Conservation (phyloP, 75 land plant genomes). For the Pinus taeda region DNA sequence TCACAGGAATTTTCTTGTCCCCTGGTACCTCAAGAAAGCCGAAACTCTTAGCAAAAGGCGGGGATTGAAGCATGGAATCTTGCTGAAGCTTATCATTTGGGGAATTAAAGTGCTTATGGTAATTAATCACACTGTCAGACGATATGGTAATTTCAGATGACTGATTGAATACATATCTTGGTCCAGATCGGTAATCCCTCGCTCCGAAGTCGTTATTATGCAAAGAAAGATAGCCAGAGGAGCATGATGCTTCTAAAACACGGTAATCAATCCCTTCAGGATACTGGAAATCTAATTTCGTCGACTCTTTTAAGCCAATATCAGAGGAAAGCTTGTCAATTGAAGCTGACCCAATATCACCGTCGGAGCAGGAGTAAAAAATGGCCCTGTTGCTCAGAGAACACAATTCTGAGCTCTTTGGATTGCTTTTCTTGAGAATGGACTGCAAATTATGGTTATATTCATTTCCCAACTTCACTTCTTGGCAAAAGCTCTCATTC, state of each 20-base stretch:
- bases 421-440: not conserved
- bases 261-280: not conserved
- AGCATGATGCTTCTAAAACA: not conserved
- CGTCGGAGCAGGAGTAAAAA: conserved; percentile 1
- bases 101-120: not conserved
- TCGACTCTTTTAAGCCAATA: not conserved
- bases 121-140: not conserved
- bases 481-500: not conserved
- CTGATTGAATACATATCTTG: not conserved
- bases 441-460: not conserved
- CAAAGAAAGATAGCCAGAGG: not conserved
- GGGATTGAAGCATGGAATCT: not conserved
- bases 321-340: conserved; percentile 2
- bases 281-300: not conserved
- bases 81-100: not conserved
- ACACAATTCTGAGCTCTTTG: not conserved
- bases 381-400: not conserved
- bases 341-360: conserved; percentile 9
- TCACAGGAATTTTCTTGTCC: not conserved
- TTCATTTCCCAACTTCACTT: not conserved
- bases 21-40: not conserved
- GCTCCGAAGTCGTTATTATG: not conserved
- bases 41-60: not conserved
- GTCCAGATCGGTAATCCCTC: not conserved
- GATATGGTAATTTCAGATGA: not conserved